Evolutionary conservation across 768 basidiomycete species (phyloP).

Genomic region (Roridomyces roridus): DNA sequence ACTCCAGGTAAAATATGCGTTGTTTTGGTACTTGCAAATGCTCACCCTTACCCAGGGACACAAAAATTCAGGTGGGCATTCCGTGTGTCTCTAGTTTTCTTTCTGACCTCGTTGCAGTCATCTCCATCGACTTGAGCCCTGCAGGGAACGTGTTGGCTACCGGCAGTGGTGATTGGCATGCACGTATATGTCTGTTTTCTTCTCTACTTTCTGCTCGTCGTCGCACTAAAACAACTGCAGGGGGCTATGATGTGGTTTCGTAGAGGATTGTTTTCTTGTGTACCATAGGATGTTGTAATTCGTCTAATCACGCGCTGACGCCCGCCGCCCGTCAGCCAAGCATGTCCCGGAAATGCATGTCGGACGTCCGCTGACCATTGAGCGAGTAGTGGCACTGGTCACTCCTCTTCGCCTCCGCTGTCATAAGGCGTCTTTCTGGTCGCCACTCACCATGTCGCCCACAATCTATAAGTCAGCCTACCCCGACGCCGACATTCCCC

Average conservation of each 20-base stretch:
- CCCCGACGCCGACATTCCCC: constrained; percentile 29
- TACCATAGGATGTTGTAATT: background rate
- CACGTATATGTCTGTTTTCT: constrained; percentile 37
- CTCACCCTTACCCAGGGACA: constrained; percentile 27
- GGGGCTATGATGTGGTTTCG: constrained; percentile 23
- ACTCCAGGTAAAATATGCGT: constrained; percentile 51
- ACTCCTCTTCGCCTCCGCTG: no score
- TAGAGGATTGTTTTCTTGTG: background rate
- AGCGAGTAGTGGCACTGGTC: no score
- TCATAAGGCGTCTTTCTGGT: background rate
- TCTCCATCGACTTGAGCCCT: constrained; percentile 40
- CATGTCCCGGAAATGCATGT: no score
- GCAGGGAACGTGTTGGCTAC: constrained; percentile 40
- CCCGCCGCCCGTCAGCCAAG: no score
- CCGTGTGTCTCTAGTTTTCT: constrained; percentile 24
- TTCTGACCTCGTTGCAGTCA: constrained; percentile 24
- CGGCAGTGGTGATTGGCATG: constrained; percentile 42
- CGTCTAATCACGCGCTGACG: background rate
- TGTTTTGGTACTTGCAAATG: no score
- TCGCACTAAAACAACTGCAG: constrained; percentile 7
- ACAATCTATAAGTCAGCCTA: constrained; percentile 36
- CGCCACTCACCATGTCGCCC: constrained; percentile 20
- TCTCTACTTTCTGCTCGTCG: background rate
- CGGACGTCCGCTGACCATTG: no score
- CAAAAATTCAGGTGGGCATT: constrained; percentile 37